phyloP scores from a whole-genome alignment of 495 filamentous ascomycete species.

The Bacidia gigantensis region DNA sequence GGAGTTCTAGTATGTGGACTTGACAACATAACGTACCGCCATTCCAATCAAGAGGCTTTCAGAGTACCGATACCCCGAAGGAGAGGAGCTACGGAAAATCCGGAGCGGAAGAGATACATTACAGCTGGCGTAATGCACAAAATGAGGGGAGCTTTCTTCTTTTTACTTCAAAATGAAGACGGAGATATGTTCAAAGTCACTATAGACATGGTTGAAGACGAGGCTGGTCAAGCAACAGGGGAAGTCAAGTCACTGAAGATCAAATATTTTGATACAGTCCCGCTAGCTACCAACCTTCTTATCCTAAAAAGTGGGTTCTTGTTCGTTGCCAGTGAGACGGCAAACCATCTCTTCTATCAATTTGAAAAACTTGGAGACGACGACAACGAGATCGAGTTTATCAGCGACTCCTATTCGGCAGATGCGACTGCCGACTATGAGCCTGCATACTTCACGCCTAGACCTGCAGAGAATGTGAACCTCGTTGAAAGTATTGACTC shows the following conservation, averaged over 20 bases:
- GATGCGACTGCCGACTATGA: conserved; percentile 54
- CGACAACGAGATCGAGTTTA: conserved; percentile 73
- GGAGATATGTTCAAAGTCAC: conserved; percentile 96
- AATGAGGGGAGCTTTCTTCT: conserved; percentile 95
- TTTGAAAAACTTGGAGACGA: conserved; percentile 98
- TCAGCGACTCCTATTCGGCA: conserved; percentile 66
- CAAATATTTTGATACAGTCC: conserved; percentile 96
- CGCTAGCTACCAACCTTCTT: conserved; percentile 68
- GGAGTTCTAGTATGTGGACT: conserved; percentile 91
- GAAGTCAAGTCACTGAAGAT: conserved; percentile 77
- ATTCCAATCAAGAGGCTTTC: conserved; percentile 81
- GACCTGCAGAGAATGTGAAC: conserved; percentile 65
- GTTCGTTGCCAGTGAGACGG: conserved; percentile 82
- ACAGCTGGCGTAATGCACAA: conserved; percentile 91
- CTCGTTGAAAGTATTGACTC: conserved; percentile 76
- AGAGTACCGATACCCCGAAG: conserved; percentile 81
- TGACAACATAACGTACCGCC: conserved; percentile 87
- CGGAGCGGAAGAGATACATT: conserved; percentile 73
- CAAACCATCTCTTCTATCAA: conserved; percentile 91
- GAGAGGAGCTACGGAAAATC: conserved; percentile 77
- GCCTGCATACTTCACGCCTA: conserved; percentile 72
- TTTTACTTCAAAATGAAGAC: conserved; percentile 87
- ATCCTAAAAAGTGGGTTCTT: conserved; percentile 94
- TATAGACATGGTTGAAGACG: conserved; percentile 77
- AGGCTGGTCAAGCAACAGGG: conserved; percentile 58